phyloP scores from a whole-genome alignment of 306 rosid species.

The Trifolium repens region DNA sequence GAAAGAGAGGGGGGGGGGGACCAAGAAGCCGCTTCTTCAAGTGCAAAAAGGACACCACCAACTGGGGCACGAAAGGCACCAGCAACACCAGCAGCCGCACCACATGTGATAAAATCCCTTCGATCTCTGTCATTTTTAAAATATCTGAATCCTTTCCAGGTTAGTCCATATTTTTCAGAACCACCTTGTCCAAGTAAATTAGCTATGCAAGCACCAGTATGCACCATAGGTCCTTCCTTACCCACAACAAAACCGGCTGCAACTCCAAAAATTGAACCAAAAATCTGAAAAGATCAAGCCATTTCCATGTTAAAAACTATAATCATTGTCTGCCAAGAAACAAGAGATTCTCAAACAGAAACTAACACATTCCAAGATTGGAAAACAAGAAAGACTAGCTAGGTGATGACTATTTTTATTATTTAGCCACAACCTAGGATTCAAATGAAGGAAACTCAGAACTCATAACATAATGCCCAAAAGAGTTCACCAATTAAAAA shows the following conservation, averaged over 20 bases:
- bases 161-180: slow-evolving; percentile 64
- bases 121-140: slow-evolving; percentile 81
- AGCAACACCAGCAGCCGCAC: slow-evolving; percentile 93
- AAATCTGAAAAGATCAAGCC: slow-evolving; percentile 58
- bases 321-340: neutral
- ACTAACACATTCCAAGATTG: neutral
- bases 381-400: no score
- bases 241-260: slow-evolving; percentile 86
- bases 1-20: neutral
- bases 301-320: neutral
- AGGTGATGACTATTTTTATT: no score
- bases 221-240: slow-evolving; percentile 92
- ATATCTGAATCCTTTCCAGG: slow-evolving; percentile 79
- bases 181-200: slow-evolving; percentile 84
- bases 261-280: slow-evolving; percentile 82
- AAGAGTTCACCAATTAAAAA: neutral
- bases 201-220: slow-evolving; percentile 85
- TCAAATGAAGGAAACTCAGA: neutral
- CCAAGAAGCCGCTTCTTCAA: slow-evolving; percentile 91
- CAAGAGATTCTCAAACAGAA: neutral
- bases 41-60: slow-evolving; percentile 91
- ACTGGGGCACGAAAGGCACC: slow-evolving; percentile 92
- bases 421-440: neutral
- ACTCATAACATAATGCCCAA: neutral
- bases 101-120: slow-evolving; percentile 81